These are phyloP conservation scores for Conticribra weissflogii DNA, from an alignment of 108 stramenopile species.

Conservation along the genomic window DNA sequence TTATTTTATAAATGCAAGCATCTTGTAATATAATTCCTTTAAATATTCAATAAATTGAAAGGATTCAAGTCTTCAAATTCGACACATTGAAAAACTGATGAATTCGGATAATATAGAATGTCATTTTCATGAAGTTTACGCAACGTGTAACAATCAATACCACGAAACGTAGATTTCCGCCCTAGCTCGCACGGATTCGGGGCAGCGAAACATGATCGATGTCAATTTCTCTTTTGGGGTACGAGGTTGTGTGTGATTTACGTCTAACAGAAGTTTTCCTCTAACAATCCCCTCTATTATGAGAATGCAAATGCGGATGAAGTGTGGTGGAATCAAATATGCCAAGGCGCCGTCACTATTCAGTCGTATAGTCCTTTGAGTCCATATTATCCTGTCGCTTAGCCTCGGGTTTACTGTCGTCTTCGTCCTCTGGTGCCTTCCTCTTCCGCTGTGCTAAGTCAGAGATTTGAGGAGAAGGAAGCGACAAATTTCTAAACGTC, in stretches of 20 bases:
- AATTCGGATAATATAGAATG: not conserved
- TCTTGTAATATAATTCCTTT: not conserved
- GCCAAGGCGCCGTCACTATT: not conserved
- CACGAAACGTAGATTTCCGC: not conserved
- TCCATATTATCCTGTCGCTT: not conserved
- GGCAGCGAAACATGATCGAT: not conserved
- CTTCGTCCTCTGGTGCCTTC: conserved; percentile 5
- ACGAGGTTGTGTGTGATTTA: no score
- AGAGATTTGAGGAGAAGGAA: conserved; percentile 6
- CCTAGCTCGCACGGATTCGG: not conserved
- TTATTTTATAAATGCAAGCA: no score
- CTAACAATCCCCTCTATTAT: no score
- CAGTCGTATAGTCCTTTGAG: not conserved
- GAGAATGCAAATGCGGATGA: not conserved
- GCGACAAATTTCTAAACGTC: not conserved
- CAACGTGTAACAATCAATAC: not conserved
- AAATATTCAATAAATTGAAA: not conserved
- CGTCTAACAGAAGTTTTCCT: no score
- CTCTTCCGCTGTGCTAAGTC: conserved; percentile 8
- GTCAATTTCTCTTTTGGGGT: not conserved
- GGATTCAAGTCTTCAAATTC: not conserved
- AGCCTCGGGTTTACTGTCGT: conserved; percentile 2
- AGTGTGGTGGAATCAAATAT: not conserved
- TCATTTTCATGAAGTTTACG: not conserved
- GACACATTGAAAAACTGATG: no score